Evolutionary conservation across 73 alveolate species (phyloP).

Genomic region (Tetrahymena borealis): DNA sequence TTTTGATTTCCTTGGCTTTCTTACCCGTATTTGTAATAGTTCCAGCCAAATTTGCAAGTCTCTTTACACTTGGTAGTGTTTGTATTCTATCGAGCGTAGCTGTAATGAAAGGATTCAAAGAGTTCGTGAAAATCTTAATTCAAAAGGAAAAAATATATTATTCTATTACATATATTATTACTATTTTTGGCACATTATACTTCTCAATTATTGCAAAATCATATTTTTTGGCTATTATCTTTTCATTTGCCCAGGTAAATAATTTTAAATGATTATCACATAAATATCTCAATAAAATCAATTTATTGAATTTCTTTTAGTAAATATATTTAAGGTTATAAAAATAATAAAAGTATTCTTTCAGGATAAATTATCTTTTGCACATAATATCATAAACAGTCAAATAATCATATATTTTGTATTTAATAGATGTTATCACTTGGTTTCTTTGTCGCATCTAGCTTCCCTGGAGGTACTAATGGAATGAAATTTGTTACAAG

Average conservation of each 20-base stretch:
- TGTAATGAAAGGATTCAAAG: slow-evolving; percentile 20
- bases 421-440: slow-evolving; percentile 11
- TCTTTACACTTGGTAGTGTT: slow-evolving; percentile 29
- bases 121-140: slow-evolving; percentile 7
- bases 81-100: slow-evolving; percentile 9
- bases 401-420: neutral
- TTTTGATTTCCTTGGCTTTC: slow-evolving; percentile 13
- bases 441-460: slow-evolving; percentile 26
- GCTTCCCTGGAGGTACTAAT: slow-evolving; percentile 40
- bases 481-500: slow-evolving; percentile 36
- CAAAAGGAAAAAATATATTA: slow-evolving; percentile 17
- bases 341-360: too few relatives aligned
- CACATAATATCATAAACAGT: too few relatives aligned
- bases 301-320: neutral
- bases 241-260: slow-evolving; percentile 8
- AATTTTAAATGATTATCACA: too few relatives aligned
- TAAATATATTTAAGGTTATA: too few relatives aligned
- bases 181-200: slow-evolving; percentile 1
- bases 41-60: slow-evolving; percentile 36
- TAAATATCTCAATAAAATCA: neutral
- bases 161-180: slow-evolving; percentile 5
- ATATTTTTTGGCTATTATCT: slow-evolving; percentile 8
- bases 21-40: slow-evolving; percentile 23
- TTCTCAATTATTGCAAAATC: slow-evolving; percentile 7
- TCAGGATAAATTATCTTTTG: too few relatives aligned